phyloP scores from a whole-genome alignment of 2,329 filamentous ascomycete genomes.

The Davidsoniella virescens region DNA sequence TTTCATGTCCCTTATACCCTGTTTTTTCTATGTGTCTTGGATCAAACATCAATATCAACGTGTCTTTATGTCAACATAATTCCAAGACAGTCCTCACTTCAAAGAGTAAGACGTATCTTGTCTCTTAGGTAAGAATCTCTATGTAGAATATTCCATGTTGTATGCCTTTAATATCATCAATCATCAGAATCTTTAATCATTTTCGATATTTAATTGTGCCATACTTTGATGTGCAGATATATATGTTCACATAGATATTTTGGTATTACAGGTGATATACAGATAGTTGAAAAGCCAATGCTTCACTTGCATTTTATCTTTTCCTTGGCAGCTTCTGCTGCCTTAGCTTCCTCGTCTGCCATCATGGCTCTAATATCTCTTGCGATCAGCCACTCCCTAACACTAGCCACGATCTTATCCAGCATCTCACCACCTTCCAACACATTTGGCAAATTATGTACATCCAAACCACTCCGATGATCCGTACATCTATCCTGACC shows the following conservation, averaged over 20 bases:
- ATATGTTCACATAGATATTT: not conserved
- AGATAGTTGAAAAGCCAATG: too few relatives aligned
- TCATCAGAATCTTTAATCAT: too few relatives aligned
- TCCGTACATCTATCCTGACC: slow-evolving; percentile 67
- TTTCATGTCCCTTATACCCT: too few relatives aligned
- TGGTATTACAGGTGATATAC: slow-evolving; percentile 2
- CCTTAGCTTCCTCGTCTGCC: slow-evolving; percentile 38
- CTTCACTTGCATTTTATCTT: slow-evolving; percentile 10
- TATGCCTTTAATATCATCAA: too few relatives aligned
- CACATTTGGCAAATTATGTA: slow-evolving; percentile 68
- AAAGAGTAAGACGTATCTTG: too few relatives aligned
- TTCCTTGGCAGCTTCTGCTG: slow-evolving; percentile 6
- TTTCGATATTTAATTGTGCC: not conserved
- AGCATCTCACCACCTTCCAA: slow-evolving; percentile 56
- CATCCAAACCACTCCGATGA: slow-evolving; percentile 64
- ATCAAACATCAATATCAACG: too few relatives aligned
- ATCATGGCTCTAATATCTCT: slow-evolving; percentile 59
- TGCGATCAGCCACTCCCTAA: slow-evolving; percentile 57
- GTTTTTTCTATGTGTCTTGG: too few relatives aligned
- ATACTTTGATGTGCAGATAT: not conserved
- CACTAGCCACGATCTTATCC: slow-evolving; percentile 61
- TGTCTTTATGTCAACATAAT: too few relatives aligned
- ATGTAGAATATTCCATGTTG: too few relatives aligned
- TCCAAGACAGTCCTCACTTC: too few relatives aligned
- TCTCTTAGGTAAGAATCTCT: too few relatives aligned